These are phyloP conservation scores for Euphorbia schlechtendalii DNA, from an alignment of 441 rosid genomes.

Conservation along the genomic window DNA sequence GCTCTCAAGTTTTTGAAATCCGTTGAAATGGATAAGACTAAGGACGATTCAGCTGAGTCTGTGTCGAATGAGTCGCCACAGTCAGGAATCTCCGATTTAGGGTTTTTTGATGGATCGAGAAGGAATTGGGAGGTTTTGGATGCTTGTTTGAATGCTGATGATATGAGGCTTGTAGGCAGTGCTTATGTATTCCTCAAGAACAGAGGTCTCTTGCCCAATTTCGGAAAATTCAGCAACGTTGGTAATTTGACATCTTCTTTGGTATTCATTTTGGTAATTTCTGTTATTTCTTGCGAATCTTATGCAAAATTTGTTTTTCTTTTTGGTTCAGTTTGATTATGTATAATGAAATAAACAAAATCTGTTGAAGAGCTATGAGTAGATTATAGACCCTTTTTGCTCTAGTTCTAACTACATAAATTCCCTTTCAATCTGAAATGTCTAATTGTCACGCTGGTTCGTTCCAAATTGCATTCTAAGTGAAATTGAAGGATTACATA, in stretches of 20 bases:
- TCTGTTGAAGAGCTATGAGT: neutral
- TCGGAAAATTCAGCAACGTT: conserved; percentile 60
- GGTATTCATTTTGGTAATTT: neutral
- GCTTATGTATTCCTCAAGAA: conserved; percentile 60
- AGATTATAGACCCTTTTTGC: neutral
- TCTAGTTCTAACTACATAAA: neutral
- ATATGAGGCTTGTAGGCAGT: conserved; percentile 72
- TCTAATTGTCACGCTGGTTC: too few species aligned
- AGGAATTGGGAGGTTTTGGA: conserved; percentile 87
- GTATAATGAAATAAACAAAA: neutral
- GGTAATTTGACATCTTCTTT: conserved; percentile 28
- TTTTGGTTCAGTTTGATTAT: neutral
- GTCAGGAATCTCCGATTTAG: conserved; percentile 28
- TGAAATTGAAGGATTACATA: too few species aligned
- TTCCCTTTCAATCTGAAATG: too few species aligned
- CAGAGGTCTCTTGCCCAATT: conserved; percentile 55
- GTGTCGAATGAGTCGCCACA: conserved; percentile 11
- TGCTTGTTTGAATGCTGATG: conserved; percentile 84
- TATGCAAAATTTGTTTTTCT: neutral
- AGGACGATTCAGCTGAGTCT: conserved; percentile 22
- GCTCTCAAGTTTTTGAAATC: conserved; percentile 78
- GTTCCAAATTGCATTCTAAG: too few species aligned
- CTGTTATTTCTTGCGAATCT: neutral
- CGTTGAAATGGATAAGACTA: conserved; percentile 21
- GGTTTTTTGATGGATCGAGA: conserved; percentile 25